Percentiles rank a stretch among this genome's conserved stretches.
Conservation (phyloP, 164 flowering plant genomes). For the Paratinospora sagittata region DNA sequence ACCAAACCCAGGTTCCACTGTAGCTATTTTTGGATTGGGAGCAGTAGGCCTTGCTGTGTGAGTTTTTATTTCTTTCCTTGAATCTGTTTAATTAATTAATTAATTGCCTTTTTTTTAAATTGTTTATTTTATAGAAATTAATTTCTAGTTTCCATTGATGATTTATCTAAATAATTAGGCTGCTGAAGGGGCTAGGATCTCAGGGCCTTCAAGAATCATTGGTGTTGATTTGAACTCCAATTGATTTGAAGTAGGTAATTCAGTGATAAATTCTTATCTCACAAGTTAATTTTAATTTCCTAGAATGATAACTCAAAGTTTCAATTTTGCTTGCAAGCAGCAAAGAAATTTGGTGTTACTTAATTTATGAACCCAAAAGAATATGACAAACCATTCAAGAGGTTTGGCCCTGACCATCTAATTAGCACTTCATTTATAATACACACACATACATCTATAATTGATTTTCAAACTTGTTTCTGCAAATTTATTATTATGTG, state of each 20-base stretch:
- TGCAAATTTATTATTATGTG: too few relatives aligned
- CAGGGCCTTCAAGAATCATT: constrained; percentile 77
- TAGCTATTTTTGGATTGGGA: constrained; percentile 75
- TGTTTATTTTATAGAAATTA: not conserved
- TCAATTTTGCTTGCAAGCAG: constrained; percentile 19
- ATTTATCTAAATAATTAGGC: constrained; percentile 34
- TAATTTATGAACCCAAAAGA: constrained; percentile 53
- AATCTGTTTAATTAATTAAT: not conserved
- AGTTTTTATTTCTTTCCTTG: constrained; percentile 8
- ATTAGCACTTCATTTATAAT: too few relatives aligned
- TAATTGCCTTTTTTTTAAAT: not conserved
- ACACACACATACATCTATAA: too few relatives aligned
- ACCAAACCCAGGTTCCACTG: constrained; percentile 50
- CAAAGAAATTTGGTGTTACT: constrained; percentile 49
- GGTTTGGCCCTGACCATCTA: constrained; percentile 30
- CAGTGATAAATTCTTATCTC: not conserved
- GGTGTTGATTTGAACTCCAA: constrained; percentile 65
- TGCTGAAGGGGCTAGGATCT: constrained; percentile 67
- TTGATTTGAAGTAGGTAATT: constrained; percentile 52
- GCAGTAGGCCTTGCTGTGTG: constrained; percentile 83
- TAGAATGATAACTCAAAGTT: not conserved
- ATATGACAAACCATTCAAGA: constrained; percentile 46
- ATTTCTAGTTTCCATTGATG: too few relatives aligned
- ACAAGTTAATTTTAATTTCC: too few relatives aligned
- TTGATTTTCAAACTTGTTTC: too few relatives aligned